Base-by-base conservation (phyloP, 164 flowering plant species). In the Vitis rupestris region DNA sequence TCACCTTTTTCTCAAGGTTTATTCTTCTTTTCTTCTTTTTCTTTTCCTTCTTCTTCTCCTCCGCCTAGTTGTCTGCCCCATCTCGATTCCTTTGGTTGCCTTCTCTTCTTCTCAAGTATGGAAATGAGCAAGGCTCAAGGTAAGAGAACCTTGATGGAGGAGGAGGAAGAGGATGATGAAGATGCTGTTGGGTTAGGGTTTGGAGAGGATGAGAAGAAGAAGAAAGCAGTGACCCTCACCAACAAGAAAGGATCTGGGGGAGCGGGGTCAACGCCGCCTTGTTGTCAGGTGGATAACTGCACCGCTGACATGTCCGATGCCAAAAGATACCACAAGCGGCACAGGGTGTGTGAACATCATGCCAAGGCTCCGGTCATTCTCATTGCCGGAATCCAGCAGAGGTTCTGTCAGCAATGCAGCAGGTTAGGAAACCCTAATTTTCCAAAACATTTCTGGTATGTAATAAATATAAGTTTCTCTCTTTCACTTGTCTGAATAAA, bases 391-490 rank as follows among this genome's bases (percentile, higher is more conserved):
- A 65, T 75, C 23, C 87, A 75, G 3, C 94, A 93, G 64, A 80
- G 97, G 53, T 93, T 93, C 82, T 93, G 98, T 72, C 97, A 93
- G 77, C 98, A 93, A 82, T 93, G 98, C 73, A 93, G 97, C 97
- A 91, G 94, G 98, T 93, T 8, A 44, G n/a, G 13, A 61, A 72
- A 77, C 75, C 72, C 69, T 72, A 70, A 71, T 56, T 67, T 51
- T 67, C 8, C 44, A 13, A 10, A 10, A 0, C 16, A 52, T 31
- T 68, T 48, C 37, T 48, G 2, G 3, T 56, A 31, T 63, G 16
- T 27, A 37, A 37, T 3, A 37, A 3, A 37, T 37, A 27, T 51
- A 29, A 5, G 27, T 67, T 67, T 7, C 44, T 2, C 8, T 57
- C 8, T 57, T 16, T 57, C 19, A 57, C n/a, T 57, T 19, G 10